Percentiles rank a stretch among this genome's conserved stretches.
These are phyloP conservation scores for Phytopythium mirpurense DNA, from an alignment of 352 stramenopile species.

Conservation along the genomic window DNA sequence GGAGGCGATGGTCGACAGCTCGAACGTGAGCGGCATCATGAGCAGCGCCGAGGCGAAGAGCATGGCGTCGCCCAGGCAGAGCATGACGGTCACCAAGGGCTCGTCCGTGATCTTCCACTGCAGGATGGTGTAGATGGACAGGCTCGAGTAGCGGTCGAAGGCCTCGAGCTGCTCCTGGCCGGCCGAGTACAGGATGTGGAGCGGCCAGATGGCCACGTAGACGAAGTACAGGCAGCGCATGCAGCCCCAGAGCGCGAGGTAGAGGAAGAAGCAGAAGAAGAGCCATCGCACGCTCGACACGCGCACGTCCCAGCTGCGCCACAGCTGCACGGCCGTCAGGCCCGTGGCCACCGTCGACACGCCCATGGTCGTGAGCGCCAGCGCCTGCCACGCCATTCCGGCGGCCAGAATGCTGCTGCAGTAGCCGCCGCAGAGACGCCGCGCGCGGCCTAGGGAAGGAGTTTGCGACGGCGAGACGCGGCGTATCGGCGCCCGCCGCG, in stretches of 20 bases:
- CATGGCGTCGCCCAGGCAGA: slow-evolving; percentile 32
- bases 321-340: slow-evolving; percentile 35
- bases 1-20: slow-evolving; percentile 40
- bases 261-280: slow-evolving; percentile 58
- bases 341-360: slow-evolving; percentile 32
- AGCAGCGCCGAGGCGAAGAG: slow-evolving; percentile 39
- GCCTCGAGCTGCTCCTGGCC: slow-evolving; percentile 14
- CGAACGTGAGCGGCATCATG: slow-evolving; percentile 44
- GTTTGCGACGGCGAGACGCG: no score
- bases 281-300: slow-evolving; percentile 56
- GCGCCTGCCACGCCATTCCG: slow-evolving; percentile 29
- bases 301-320: slow-evolving; percentile 37
- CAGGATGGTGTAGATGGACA: slow-evolving; percentile 36
- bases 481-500: no score
- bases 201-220: slow-evolving; percentile 27
- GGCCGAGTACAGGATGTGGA: slow-evolving; percentile 14
- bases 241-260: slow-evolving; percentile 33
- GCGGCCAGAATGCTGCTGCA: no score
- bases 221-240: slow-evolving; percentile 35
- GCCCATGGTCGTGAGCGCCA: slow-evolving; percentile 25
- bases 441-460: no score
- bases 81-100: slow-evolving; percentile 19
- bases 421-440: no score
- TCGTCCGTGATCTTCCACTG: slow-evolving; percentile 29
- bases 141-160: slow-evolving; percentile 31